A percentile compares a stretch with the other conserved stretches of the same genome.
Evolutionary conservation across 1,284 basidiomycete genomes (phyloP).

Genomic region (Ceraceosorus guamensis): DNA sequence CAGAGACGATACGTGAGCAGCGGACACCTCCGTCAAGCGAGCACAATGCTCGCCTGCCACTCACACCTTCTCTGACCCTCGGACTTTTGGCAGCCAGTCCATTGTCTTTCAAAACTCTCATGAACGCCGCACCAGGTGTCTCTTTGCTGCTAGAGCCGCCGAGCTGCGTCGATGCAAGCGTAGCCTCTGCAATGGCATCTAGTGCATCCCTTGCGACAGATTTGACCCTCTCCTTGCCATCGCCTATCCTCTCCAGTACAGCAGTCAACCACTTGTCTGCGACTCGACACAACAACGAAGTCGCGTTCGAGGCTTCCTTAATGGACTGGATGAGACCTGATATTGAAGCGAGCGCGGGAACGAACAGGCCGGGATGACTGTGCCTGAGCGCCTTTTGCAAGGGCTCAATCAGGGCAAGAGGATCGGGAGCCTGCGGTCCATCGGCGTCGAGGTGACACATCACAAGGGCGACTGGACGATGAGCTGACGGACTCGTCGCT

Average conservation of each 20-base stretch:
- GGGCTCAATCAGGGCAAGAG: neutral
- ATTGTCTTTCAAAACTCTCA: slow-evolving; percentile 35
- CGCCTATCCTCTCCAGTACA: slow-evolving; percentile 72
- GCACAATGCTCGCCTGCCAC: neutral
- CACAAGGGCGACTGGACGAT: too few relatives aligned
- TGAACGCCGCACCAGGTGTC: slow-evolving; percentile 65
- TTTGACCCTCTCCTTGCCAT: slow-evolving; percentile 64
- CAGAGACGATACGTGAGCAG: neutral
- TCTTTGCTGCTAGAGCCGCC: slow-evolving; percentile 62
- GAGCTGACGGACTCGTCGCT: too few relatives aligned
- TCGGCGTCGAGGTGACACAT: too few relatives aligned
- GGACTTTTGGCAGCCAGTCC: slow-evolving; percentile 29
- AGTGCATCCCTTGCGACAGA: slow-evolving; percentile 64
- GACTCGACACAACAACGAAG: slow-evolving; percentile 63
- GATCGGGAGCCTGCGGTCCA: slow-evolving; percentile 27
- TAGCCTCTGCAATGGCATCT: neutral
- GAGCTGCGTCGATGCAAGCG: slow-evolving; percentile 62
- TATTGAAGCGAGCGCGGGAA: neutral
- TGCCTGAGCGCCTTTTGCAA: neutral
- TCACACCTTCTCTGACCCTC: slow-evolving; percentile 8
- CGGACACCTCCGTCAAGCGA: neutral
- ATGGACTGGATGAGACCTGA: slow-evolving; percentile 28
- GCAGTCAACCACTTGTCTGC: slow-evolving; percentile 64
- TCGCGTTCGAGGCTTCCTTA: slow-evolving; percentile 58
- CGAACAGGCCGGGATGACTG: neutral